Evolutionary conservation across 192 early-diverging fungal species (phyloP).

Genomic region (Spinellus fusiger): DNA sequence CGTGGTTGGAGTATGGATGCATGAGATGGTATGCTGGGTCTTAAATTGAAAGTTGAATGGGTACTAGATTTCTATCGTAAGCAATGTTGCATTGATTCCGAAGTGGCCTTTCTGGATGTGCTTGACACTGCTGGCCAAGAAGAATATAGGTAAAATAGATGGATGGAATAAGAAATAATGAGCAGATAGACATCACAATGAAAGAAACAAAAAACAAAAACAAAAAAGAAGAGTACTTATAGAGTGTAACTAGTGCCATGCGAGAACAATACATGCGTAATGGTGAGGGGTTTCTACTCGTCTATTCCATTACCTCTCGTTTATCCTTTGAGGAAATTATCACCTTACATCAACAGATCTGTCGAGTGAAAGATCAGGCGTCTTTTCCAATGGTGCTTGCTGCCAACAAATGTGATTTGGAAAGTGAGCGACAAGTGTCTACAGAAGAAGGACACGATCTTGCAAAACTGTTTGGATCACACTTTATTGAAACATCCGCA

Average conservation of each 20-base stretch:
- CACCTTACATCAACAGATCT: slow-evolving; percentile 67
- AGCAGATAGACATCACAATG: neutral
- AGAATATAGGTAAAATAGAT: slow-evolving; percentile 57
- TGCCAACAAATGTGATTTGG: slow-evolving; percentile 87
- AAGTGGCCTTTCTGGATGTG: slow-evolving; percentile 85
- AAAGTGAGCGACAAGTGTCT: slow-evolving; percentile 52
- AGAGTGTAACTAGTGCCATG: slow-evolving; percentile 33
- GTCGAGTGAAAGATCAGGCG: slow-evolving; percentile 74
- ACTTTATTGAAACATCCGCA: slow-evolving; percentile 56
- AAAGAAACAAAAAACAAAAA: neutral
- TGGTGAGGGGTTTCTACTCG: slow-evolving; percentile 81
- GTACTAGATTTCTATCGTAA: slow-evolving; percentile 88
- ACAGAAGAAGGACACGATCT: slow-evolving; percentile 49
- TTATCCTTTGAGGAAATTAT: slow-evolving; percentile 73
- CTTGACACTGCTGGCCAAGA: slow-evolving; percentile 97
- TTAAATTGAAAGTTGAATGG: neutral
- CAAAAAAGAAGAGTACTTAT: neutral
- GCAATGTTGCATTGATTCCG: slow-evolving; percentile 92
- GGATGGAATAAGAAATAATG: neutral
- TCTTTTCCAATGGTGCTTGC: slow-evolving; percentile 75
- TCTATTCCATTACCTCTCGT: slow-evolving; percentile 74
- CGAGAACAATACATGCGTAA: slow-evolving; percentile 78
- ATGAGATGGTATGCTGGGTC: neutral
- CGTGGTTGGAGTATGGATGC: neutral
- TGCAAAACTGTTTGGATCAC: slow-evolving; percentile 49